Evolutionary conservation across 495 filamentous ascomycete species (phyloP).

Genomic region (Tuber borchii): DNA sequence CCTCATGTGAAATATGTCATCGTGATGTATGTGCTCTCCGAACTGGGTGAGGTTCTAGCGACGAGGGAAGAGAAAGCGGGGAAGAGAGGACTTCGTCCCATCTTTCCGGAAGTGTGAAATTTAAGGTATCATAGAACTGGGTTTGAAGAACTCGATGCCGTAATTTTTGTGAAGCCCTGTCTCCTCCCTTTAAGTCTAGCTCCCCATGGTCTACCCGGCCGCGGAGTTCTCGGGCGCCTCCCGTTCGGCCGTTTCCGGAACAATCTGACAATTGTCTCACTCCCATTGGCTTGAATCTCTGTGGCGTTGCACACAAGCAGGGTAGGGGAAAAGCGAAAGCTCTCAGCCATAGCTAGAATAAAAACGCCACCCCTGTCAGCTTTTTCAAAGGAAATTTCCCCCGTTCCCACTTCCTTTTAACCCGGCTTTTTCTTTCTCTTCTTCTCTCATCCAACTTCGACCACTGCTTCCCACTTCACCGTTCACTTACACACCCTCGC

Average conservation of each 20-base stretch:
- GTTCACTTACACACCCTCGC: neutral
- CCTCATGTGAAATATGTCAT: neutral
- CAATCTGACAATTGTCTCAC: neutral
- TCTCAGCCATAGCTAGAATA: neutral
- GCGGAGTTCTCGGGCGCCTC: neutral
- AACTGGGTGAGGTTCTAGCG: neutral
- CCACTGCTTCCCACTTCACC: neutral
- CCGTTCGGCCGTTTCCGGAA: neutral
- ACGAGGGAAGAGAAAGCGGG: neutral
- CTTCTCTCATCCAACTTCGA: neutral
- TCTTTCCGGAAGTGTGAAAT: neutral
- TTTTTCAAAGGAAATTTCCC: neutral
- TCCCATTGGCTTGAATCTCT: neutral
- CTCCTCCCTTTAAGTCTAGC: neutral
- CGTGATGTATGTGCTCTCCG: neutral
- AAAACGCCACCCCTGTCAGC: neutral
- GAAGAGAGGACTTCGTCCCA: neutral
- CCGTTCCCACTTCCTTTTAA: neutral
- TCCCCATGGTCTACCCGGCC: neutral
- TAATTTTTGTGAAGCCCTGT: neutral
- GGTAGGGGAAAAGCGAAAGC: neutral
- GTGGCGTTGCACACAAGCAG: neutral
- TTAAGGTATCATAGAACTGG: neutral
- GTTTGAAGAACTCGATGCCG: neutral
- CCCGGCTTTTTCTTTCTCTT: neutral